Conservation (phyloP, 257 asterid genomes). For the Penstemon davidsonii region DNA sequence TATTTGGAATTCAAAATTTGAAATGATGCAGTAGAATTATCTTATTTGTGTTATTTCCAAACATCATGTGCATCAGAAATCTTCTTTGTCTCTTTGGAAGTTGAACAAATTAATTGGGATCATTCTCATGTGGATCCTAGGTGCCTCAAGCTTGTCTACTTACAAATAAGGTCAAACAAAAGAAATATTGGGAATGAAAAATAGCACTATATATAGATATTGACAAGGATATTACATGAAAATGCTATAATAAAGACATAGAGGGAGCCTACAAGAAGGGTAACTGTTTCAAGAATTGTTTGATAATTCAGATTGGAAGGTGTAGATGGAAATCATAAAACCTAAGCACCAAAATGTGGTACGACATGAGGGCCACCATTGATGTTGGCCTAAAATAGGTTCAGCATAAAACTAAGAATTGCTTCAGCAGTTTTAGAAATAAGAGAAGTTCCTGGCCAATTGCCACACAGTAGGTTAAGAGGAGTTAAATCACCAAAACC, state of each 20-base stretch:
- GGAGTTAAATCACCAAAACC: not conserved
- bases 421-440: not conserved
- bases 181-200: not conserved
- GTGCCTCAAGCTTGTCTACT: not conserved
- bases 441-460: not conserved
- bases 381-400: not conserved
- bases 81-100: too few relatives aligned
- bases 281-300: conserved; percentile 22
- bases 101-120: not conserved
- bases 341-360: conserved; percentile 14
- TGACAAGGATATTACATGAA: not conserved
- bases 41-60: not conserved
- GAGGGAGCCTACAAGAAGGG: not conserved
- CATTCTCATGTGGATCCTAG: not conserved
- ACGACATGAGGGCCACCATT: not conserved
- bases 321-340: conserved; percentile 3
- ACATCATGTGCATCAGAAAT: not conserved
- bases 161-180: not conserved
- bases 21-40: not conserved
- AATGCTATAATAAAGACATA: not conserved
- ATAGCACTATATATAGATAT: not conserved
- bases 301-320: conserved; percentile 6
- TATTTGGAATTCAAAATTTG: not conserved
- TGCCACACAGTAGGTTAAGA: not conserved
- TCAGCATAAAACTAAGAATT: conserved; percentile 6